Evolutionary conservation across 164 flowering plant species (phyloP).

Genomic region (Sedum album): DNA sequence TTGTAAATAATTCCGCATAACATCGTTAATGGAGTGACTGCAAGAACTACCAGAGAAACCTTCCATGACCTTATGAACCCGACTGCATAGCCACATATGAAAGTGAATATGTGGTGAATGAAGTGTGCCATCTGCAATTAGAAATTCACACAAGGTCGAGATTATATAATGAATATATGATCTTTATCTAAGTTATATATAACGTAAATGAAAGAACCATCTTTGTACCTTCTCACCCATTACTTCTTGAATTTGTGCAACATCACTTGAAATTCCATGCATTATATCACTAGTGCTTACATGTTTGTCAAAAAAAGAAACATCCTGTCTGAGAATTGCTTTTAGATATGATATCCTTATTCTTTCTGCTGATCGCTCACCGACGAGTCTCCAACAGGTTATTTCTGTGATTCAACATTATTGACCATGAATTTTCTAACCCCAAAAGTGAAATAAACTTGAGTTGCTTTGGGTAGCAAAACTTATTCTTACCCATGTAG

Average conservation of each 20-base stretch:
- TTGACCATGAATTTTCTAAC: too few relatives aligned
- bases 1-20: conserved; percentile 69
- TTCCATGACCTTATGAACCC: conserved; percentile 64
- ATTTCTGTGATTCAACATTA: conserved; percentile 39
- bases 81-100: conserved; percentile 57
- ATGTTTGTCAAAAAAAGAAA: conserved; percentile 57
- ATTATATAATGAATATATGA: background rate
- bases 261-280: conserved; percentile 75
- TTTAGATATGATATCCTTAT: conserved; percentile 51
- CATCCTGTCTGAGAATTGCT: conserved; percentile 64
- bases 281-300: conserved; percentile 59
- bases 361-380: conserved; percentile 61
- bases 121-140: conserved; percentile 69
- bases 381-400: conserved; percentile 71
- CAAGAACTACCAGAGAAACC: conserved; percentile 54
- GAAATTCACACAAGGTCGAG: background rate
- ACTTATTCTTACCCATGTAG: conserved; percentile 45
- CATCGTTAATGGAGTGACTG: conserved; percentile 67
- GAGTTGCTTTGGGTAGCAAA: background rate
- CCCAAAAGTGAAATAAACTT: background rate
- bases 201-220: background rate
- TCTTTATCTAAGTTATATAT: background rate
- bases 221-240: conserved; percentile 66
- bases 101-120: conserved; percentile 55
- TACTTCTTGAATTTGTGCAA: conserved; percentile 75